A percentile compares a stretch with the other conserved stretches of the same genome.
Conservation (phyloP, 225 moss, liverwort and hornwort species). For the Rhytidiadelphus loreus region DNA sequence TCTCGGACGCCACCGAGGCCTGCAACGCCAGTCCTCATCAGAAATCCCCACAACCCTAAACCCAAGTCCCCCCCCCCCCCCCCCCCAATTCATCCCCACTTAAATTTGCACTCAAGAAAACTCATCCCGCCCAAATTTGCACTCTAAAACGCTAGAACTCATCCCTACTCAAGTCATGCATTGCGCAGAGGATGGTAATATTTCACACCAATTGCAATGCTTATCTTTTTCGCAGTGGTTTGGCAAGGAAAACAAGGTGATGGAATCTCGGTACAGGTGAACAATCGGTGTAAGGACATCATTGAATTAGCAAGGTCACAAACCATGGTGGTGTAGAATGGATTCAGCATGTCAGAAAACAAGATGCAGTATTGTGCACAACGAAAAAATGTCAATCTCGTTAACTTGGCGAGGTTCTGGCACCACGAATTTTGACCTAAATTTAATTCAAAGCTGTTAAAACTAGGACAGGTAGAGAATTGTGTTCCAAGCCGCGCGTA, state of each 20-base stretch:
- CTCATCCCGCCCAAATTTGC: neutral
- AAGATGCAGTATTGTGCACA: neutral
- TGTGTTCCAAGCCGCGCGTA: neutral
- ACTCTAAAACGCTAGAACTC: neutral
- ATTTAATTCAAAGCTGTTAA: neutral
- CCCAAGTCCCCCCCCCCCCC: too few species aligned
- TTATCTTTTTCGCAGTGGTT: neutral
- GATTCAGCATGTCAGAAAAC: neutral
- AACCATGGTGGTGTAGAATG: neutral
- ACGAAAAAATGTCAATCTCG: neutral
- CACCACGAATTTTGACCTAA: neutral
- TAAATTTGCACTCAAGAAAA: neutral
- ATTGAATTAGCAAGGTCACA: neutral
- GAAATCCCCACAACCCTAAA: neutral
- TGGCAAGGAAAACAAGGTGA: neutral
- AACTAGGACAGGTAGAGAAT: neutral
- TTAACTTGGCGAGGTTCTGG: neutral
- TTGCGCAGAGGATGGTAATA: neutral
- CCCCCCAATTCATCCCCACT: neutral
- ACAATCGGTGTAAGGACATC: neutral
- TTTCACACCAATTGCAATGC: neutral
- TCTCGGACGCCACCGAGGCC: conserved; percentile 1
- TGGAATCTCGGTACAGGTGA: neutral
- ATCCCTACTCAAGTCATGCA: neutral
- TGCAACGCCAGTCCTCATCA: neutral